Conservation (phyloP, 1,139 yeast species). For the Protomyces macrosporus region DNA sequence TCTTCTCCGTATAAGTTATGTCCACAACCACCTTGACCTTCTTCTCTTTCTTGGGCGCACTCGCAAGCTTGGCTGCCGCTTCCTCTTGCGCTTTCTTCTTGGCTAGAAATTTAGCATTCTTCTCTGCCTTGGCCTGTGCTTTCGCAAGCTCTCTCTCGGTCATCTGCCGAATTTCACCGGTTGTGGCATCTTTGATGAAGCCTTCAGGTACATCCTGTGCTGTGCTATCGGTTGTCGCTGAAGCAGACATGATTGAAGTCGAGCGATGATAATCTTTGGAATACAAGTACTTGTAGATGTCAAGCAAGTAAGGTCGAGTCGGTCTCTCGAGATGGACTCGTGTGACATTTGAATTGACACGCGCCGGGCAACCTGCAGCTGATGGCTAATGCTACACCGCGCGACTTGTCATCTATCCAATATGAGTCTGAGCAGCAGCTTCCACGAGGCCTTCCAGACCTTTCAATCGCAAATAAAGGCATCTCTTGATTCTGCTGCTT, state of each 20-base stretch:
- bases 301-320: no score
- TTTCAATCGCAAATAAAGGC: background rate
- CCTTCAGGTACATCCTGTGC: constrained; percentile 20
- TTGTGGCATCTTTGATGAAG: constrained; percentile 17
- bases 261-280: no score
- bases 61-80: constrained; percentile 42
- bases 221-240: constrained; percentile 15
- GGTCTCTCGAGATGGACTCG: no score
- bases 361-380: no score
- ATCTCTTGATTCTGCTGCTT: background rate
- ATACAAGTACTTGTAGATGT: no score
- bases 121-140: constrained; percentile 95
- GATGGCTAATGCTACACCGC: no score
- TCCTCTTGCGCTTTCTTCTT: constrained; percentile 76
- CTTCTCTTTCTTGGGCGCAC: constrained; percentile 45
- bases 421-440: background rate
- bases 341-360: no score
- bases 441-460: background rate
- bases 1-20: constrained; percentile 58
- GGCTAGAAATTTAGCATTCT: constrained; percentile 88
- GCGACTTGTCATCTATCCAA: no score
- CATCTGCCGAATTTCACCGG: constrained; percentile 23
- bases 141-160: constrained; percentile 53
- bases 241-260: constrained; percentile 5
- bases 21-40: constrained; percentile 64